Evolutionary conservation across 2,329 filamentous ascomycete genomes (phyloP).

Genomic region (Fusarium xylarioides): DNA sequence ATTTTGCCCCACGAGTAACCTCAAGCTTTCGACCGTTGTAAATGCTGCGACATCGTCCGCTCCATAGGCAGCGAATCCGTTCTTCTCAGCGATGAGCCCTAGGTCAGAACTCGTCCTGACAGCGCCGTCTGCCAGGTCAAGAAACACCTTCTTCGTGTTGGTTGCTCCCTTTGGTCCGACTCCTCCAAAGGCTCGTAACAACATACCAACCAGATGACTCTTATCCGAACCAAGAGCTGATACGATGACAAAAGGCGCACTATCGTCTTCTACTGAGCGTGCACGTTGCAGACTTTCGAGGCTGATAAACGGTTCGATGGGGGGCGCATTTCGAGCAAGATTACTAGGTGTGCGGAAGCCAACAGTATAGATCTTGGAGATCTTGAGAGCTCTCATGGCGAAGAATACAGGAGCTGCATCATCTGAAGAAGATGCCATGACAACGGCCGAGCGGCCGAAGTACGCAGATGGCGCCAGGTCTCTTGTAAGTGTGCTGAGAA

Average conservation of each 20-base stretch:
- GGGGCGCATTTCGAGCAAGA: constrained; percentile 69
- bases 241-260: constrained; percentile 80
- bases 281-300: constrained; percentile 70
- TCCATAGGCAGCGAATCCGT: constrained; percentile 82
- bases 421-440: constrained; percentile 76
- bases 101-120: constrained; percentile 70
- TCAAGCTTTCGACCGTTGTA: constrained; percentile 82
- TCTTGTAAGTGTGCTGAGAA: constrained; percentile 80
- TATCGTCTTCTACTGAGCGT: constrained; percentile 58
- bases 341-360: constrained; percentile 74
- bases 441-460: constrained; percentile 76
- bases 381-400: constrained; percentile 77
- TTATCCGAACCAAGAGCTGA: constrained; percentile 83
- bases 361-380: constrained; percentile 84
- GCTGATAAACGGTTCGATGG: constrained; percentile 81
- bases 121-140: constrained; percentile 75
- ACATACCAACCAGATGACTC: constrained; percentile 78
- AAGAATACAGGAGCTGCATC: constrained; percentile 84
- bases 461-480: constrained; percentile 87
- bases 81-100: constrained; percentile 73
- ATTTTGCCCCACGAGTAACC: constrained; percentile 84
- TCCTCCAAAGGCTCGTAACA: constrained; percentile 75
- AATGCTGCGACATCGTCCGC: constrained; percentile 83
- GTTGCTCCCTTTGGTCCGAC: constrained; percentile 45
- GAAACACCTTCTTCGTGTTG: constrained; percentile 73